Percentiles rank a stretch among this genome's conserved stretches.
Evolutionary conservation across 352 stramenopile genomes (phyloP).

Genomic region (Phytophthora megakarya): DNA sequence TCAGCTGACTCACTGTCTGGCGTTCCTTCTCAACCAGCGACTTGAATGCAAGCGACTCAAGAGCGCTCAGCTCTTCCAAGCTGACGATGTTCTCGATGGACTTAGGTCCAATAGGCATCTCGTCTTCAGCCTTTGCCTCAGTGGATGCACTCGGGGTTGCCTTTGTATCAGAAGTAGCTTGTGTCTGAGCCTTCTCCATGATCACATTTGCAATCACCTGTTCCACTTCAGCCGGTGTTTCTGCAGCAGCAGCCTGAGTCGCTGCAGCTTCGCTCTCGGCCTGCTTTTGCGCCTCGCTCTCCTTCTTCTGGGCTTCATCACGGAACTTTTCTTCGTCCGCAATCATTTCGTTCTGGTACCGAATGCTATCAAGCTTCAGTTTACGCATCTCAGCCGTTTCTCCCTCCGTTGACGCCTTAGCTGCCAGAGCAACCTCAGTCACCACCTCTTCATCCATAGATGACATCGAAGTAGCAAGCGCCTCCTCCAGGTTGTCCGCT

Average conservation of each 20-base stretch:
- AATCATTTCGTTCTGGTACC: slow-evolving; percentile 97
- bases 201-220: slow-evolving; percentile 43
- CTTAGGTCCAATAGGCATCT: slow-evolving; percentile 46
- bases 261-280: slow-evolving; percentile 63
- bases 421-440: slow-evolving; percentile 83
- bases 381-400: slow-evolving; percentile 78
- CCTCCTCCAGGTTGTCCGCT: slow-evolving; percentile 79
- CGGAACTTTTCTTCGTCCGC: slow-evolving; percentile 92
- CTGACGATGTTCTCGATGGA: slow-evolving; percentile 79
- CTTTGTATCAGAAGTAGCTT: slow-evolving; percentile 11
- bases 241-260: slow-evolving; percentile 31
- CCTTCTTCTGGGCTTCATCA: slow-evolving; percentile 82
- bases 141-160: slow-evolving; percentile 1
- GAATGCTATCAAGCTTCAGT: slow-evolving; percentile 91
- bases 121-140: slow-evolving; percentile 25
- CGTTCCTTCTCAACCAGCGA: slow-evolving; percentile 88
- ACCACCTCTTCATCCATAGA: slow-evolving; percentile 89
- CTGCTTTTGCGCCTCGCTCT: slow-evolving; percentile 77
- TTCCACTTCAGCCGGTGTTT: slow-evolving; percentile 40
- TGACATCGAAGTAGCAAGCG: slow-evolving; percentile 88
- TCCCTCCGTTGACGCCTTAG: slow-evolving; percentile 63
- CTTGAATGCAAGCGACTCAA: slow-evolving; percentile 88
- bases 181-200: slow-evolving; percentile 34
- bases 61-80: slow-evolving; percentile 77
- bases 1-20: slow-evolving; percentile 82